Base-by-base conservation (phyloP, 2,329 filamentous ascomycete genomes). In the Arthroderma sp. region DNA sequence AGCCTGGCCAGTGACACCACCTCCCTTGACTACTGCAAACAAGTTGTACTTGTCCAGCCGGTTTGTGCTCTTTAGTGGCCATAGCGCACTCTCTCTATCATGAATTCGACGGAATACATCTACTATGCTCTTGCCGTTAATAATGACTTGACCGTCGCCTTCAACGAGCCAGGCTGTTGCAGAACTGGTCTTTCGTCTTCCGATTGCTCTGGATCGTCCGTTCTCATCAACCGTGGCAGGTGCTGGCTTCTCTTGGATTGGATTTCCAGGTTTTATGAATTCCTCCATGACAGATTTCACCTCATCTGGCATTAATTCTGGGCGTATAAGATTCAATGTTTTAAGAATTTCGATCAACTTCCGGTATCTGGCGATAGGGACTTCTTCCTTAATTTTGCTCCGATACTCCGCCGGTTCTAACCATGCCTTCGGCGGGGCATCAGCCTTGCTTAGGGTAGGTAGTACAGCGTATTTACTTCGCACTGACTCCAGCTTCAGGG, bases 11-110 rank as follows among this genome's bases (percentile, higher is more conserved):
- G 91, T 98, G 40, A 84, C 83, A 55, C 91, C 91, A 53, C 91
- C 91, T 45, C 91, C 91, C 48, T 76, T 73, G 3, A 87, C 85
- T 41, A 84, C 67, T 43, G 82, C 88, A 81, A 86, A 98, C 3
- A 95, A 78, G 58, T 98, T 98, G 72, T 98, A 98, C 66, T 95
- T 96, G 71, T 94, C 87, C 52, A 94, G 66, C 51, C 91, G 74
- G 37, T 83, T 73, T 27, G 87, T 93, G 41, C 79, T 75, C 57
- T 88, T 86, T 58, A 98, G 66, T 5, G 89, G 80, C 89, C 89
- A 98, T 3, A 94, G 70, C 2, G 86, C 89, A 59, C 86, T 95
- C 70, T 96, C 91, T 37, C 91, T 80, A 65, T 98, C 89, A 62
- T 98, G 89, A 42, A 95, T 66, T 32, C 91, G 80, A 31, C 81